Evolutionary conservation across 805 yeast species (phyloP).

Genomic region (Candida maris): DNA sequence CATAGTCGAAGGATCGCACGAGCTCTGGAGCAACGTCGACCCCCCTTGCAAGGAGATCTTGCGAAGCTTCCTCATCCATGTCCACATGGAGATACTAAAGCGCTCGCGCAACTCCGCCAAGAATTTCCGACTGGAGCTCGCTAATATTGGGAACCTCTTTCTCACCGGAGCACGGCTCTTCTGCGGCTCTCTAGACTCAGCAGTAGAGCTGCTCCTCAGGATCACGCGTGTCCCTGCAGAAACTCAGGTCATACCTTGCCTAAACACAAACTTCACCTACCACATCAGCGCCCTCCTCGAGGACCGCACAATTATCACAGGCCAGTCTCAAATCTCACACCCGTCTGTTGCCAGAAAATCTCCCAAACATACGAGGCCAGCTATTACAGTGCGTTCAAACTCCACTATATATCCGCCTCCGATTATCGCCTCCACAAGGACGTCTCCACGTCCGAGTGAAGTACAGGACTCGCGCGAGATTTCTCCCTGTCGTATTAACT

Average conservation of each 20-base stretch:
- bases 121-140: slow-evolving; percentile 69
- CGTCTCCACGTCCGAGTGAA: slow-evolving; percentile 11
- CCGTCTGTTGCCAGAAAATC: slow-evolving; percentile 39
- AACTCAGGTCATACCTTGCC: slow-evolving; percentile 68
- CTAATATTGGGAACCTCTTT: slow-evolving; percentile 82
- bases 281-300: slow-evolving; percentile 75
- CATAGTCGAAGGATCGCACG: slow-evolving; percentile 76
- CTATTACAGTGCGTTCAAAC: slow-evolving; percentile 10
- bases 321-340: slow-evolving; percentile 92
- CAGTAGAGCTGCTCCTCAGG: slow-evolving; percentile 70
- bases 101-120: slow-evolving; percentile 52
- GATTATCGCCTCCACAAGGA: slow-evolving; percentile 13
- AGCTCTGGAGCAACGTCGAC: slow-evolving; percentile 59
- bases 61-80: slow-evolving; percentile 72
- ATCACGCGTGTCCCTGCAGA: slow-evolving; percentile 54
- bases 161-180: slow-evolving; percentile 78
- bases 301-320: slow-evolving; percentile 73
- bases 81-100: slow-evolving; percentile 72
- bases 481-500: background rate
- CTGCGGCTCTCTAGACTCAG: slow-evolving; percentile 80
- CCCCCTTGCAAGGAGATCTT: slow-evolving; percentile 65
- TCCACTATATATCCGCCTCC: slow-evolving; percentile 21
- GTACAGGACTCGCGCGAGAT: background rate
- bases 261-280: slow-evolving; percentile 80
- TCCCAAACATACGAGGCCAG: background rate